Conservation (phyloP, 306 rosid species). For the Urtica urens region DNA sequence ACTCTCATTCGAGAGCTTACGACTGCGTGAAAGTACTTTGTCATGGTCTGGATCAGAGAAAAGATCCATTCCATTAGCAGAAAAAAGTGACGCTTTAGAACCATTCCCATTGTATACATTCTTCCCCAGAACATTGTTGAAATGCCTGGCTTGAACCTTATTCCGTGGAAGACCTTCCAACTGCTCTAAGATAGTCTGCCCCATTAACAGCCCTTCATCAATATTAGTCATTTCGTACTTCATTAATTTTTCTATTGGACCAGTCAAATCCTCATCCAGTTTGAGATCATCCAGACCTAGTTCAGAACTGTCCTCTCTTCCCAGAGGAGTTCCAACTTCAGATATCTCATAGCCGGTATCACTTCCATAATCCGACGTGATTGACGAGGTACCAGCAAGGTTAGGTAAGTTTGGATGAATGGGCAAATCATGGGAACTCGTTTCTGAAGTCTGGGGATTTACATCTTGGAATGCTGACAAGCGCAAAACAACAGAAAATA, state of each 20-base stretch:
- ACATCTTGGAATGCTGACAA: conserved; percentile 80
- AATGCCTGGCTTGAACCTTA: conserved; percentile 59
- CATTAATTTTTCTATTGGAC: conserved; percentile 80
- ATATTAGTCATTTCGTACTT: conserved; percentile 84
- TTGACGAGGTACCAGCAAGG: conserved; percentile 63
- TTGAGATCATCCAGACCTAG: conserved; percentile 69
- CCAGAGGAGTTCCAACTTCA: conserved; percentile 74
- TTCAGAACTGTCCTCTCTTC: conserved; percentile 74
- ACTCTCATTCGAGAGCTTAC: conserved; percentile 78
- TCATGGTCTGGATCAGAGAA: conserved; percentile 59
- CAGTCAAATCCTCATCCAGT: conserved; percentile 71
- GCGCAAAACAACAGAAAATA: conserved; percentile 14
- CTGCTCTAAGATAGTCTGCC: conserved; percentile 91
- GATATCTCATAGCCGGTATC: conserved; percentile 88
- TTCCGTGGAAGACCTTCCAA: conserved; percentile 94
- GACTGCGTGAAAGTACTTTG: conserved; percentile 45
- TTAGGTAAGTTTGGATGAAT: conserved; percentile 49
- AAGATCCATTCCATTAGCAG: conserved; percentile 57
- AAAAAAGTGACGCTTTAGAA: conserved; percentile 48
- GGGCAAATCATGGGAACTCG: conserved; percentile 48
- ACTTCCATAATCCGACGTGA: conserved; percentile 86
- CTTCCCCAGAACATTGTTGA: conserved; percentile 38
- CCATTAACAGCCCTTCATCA: conserved; percentile 92
- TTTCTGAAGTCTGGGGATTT: conserved; percentile 47
- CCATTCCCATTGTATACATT: conserved; percentile 53